phyloP scores from a whole-genome alignment of 176 grass and related monocot species.

The Thinopyrum elongatum region DNA sequence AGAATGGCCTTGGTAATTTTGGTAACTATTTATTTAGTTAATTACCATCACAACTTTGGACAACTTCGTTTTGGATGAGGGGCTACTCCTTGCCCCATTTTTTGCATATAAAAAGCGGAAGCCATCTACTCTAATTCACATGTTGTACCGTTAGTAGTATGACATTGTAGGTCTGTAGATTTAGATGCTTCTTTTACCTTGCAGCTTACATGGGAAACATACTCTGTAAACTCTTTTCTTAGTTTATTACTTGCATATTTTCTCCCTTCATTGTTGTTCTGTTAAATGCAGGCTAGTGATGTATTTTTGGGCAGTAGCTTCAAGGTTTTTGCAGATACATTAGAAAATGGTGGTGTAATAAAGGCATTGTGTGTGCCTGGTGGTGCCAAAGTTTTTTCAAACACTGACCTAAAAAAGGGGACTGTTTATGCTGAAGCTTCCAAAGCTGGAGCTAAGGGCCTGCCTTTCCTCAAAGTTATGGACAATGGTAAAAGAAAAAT shows the following conservation, averaged over 20 bases:
- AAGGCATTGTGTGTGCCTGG: slow-evolving; percentile 78
- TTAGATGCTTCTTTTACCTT: not conserved
- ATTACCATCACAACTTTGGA: not conserved
- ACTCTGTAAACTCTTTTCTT: not conserved
- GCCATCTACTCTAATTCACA: not conserved
- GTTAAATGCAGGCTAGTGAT: slow-evolving; percentile 69
- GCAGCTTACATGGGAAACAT: not conserved
- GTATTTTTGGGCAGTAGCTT: slow-evolving; percentile 66
- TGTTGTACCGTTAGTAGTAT: not conserved
- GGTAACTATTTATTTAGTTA: slow-evolving; percentile 14
- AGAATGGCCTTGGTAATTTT: slow-evolving; percentile 18
- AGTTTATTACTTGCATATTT: slow-evolving; percentile 5
- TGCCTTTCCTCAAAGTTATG: slow-evolving; percentile 93
- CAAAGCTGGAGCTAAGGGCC: slow-evolving; percentile 92
- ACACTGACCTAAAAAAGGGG: slow-evolving; percentile 95
- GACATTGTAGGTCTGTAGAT: not conserved
- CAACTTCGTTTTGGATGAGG: not conserved
- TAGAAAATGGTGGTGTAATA: slow-evolving; percentile 72
- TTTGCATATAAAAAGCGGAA: not conserved
- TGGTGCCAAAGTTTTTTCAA: slow-evolving; percentile 81
- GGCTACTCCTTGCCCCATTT: not conserved
- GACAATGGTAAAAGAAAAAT: slow-evolving; percentile 64
- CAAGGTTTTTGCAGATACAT: slow-evolving; percentile 89
- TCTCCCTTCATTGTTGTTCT: slow-evolving; percentile 15
- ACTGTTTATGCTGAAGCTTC: slow-evolving; percentile 78